A percentile compares a stretch with the other conserved stretches of the same genome.
phyloP scores from a whole-genome alignment of 768 basidiomycete species.

The Agaricus blazei region DNA sequence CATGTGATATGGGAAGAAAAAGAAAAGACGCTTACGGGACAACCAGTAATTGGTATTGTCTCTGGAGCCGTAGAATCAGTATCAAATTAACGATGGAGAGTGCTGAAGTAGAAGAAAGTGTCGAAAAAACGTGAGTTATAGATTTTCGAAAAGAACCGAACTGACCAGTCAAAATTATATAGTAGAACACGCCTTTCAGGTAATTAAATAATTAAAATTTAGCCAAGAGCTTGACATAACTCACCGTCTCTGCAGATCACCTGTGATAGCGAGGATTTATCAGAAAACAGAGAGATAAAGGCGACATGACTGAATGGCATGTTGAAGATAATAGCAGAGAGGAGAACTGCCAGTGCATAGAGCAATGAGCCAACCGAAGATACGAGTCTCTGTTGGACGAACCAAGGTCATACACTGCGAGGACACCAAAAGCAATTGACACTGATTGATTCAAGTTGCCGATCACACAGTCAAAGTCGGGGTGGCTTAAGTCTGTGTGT shows the following conservation, averaged over 20 bases:
- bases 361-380: not conserved
- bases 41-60: not conserved
- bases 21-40: not conserved
- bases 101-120: not conserved
- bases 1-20: not conserved
- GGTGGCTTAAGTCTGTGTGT: not conserved
- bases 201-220: not conserved
- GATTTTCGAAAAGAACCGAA: not conserved
- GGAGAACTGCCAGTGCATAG: not conserved
- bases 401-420: not conserved
- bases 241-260: conserved; percentile 3
- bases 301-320: not conserved
- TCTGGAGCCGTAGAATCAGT: not conserved
- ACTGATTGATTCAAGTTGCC: not conserved
- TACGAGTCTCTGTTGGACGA: not conserved
- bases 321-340: not conserved
- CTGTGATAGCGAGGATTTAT: not conserved
- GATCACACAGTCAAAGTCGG: not conserved
- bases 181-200: not conserved
- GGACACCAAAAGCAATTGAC: not conserved
- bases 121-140: not conserved
- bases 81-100: conserved; percentile 4
- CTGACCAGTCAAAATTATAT: not conserved
- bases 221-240: not conserved
- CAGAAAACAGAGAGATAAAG: not conserved